Evolutionary conservation across 371 early-diverging fungal genomes (phyloP).

Genomic region (Zychaea mexicana): DNA sequence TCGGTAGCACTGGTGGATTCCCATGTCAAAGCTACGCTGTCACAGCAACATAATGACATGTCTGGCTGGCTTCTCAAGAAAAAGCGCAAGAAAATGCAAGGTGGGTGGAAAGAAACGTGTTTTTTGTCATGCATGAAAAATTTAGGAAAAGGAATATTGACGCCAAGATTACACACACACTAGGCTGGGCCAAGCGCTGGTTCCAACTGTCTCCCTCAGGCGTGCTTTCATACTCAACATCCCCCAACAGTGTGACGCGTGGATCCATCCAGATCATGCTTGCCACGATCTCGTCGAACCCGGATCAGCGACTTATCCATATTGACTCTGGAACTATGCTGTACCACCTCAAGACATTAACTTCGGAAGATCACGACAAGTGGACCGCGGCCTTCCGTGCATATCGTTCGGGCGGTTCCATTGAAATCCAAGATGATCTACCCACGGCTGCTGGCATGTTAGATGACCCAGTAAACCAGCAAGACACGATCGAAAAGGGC

Average conservation of each 20-base stretch:
- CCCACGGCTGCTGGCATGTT: conserved; percentile 3
- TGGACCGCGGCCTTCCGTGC: conserved; percentile 59
- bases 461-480: neutral
- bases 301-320: conserved; percentile 71
- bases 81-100: conserved; percentile 72
- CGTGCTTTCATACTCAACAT: conserved; percentile 63
- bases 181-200: conserved; percentile 82
- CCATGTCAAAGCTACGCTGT: conserved; percentile 2
- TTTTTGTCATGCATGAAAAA: neutral
- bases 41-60: conserved; percentile 23
- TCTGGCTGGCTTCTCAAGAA: conserved; percentile 76
- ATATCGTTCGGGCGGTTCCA: conserved; percentile 14
- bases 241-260: conserved; percentile 66
- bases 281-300: conserved; percentile 65
- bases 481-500: conserved; percentile 9
- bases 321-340: conserved; percentile 83
- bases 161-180: neutral
- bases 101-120: conserved; percentile 18
- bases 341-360: conserved; percentile 76
- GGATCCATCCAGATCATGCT: conserved; percentile 72
- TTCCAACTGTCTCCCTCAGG: conserved; percentile 60
- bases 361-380: conserved; percentile 66
- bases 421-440: neutral
- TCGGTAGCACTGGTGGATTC: conserved; percentile 57
- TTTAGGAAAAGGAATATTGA: no score